These are phyloP conservation scores for Cerioporus squamosus DNA, from an alignment of 1,284 basidiomycete species.

Conservation along the genomic window DNA sequence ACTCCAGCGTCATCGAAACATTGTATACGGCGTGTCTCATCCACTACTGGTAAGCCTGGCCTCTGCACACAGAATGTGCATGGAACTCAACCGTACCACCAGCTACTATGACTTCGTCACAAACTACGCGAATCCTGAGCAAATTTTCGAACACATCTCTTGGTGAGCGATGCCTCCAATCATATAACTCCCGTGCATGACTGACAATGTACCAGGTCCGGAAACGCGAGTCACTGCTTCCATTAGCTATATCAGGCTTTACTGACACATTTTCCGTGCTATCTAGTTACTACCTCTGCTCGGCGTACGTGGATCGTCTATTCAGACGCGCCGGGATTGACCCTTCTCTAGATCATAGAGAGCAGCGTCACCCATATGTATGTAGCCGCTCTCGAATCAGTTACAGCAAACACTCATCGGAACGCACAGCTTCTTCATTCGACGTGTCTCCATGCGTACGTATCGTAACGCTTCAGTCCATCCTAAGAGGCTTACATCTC, in stretches of 20 bases:
- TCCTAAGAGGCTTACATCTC: too few species aligned
- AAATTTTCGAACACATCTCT: neutral
- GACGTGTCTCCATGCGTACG: neutral
- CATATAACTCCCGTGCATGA: neutral
- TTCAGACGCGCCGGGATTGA: too few species aligned
- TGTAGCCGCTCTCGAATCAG: neutral
- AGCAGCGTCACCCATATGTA: neutral
- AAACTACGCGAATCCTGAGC: neutral
- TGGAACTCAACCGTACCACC: neutral
- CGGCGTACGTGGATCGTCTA: neutral
- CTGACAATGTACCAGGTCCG: neutral
- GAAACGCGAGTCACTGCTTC: neutral
- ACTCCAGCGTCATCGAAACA: neutral
- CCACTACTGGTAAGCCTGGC: neutral
- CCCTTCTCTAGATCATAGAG: neutral
- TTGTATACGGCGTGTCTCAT: neutral
- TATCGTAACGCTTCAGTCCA: too few species aligned
- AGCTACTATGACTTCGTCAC: neutral
- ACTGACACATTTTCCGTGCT: neutral
- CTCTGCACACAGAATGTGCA: neutral
- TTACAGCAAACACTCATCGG: neutral
- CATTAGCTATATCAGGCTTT: neutral
- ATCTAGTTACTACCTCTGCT: neutral
- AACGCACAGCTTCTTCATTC: neutral
- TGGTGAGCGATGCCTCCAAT: neutral